Evolutionary conservation across 2,329 filamentous ascomycete species (phyloP).

Genomic region (Alternaria triticina): DNA sequence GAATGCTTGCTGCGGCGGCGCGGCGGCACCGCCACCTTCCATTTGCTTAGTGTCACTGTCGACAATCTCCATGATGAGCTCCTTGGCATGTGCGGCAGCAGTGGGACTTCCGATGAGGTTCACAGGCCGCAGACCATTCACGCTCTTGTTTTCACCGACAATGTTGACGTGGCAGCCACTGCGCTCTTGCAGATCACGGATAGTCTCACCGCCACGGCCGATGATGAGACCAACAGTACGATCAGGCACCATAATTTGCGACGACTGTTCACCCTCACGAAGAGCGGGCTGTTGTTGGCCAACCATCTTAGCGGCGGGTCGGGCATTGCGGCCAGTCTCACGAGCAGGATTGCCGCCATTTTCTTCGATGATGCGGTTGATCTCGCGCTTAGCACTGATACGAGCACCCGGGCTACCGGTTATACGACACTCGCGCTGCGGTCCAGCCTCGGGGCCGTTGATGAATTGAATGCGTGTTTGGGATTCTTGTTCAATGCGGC

Average conservation of each 20-base stretch:
- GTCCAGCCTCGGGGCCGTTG: slow-evolving; percentile 74
- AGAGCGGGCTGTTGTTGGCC: slow-evolving; percentile 56
- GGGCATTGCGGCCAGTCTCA: slow-evolving; percentile 47
- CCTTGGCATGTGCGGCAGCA: slow-evolving; percentile 79
- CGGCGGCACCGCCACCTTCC: slow-evolving; percentile 38
- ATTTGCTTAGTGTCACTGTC: slow-evolving; percentile 76
- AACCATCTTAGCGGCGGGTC: slow-evolving; percentile 51
- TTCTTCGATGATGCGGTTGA: slow-evolving; percentile 87
- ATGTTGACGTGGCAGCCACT: slow-evolving; percentile 97
- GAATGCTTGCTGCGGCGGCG: slow-evolving; percentile 24
- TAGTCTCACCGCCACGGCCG: slow-evolving; percentile 90
- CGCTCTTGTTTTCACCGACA: slow-evolving; percentile 88
- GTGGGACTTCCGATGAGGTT: slow-evolving; percentile 83
- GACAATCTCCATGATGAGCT: slow-evolving; percentile 91
- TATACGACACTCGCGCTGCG: slow-evolving; percentile 84
- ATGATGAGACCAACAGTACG: slow-evolving; percentile 92
- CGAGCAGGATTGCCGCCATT: slow-evolving; percentile 65
- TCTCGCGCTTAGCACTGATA: slow-evolving; percentile 79
- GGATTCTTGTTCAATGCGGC: slow-evolving; percentile 82
- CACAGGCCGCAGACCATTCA: slow-evolving; percentile 87
- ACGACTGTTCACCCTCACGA: slow-evolving; percentile 81
- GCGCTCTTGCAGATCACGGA: slow-evolving; percentile 87
- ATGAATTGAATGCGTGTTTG: slow-evolving; percentile 88
- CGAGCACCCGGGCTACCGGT: slow-evolving; percentile 74
- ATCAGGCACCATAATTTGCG: slow-evolving; percentile 94